Percentiles rank a stretch among this genome's conserved stretches.
phyloP scores from a whole-genome alignment of 176 grass and related monocot species.

The Zoysia pacifica region DNA sequence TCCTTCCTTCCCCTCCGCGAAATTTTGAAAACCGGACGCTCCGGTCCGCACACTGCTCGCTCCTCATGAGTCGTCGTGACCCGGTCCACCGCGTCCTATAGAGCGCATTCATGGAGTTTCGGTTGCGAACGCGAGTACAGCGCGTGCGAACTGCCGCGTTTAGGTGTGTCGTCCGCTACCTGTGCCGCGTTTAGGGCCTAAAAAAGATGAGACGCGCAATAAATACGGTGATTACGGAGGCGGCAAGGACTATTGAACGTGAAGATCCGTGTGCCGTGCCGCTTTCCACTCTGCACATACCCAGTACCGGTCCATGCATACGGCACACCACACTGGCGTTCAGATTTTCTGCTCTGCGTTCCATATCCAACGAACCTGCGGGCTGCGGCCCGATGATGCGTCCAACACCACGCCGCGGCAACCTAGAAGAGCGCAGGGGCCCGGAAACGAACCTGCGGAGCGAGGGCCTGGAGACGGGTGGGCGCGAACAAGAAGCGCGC shows the following conservation, averaged over 20 bases:
- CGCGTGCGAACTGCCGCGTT: slow-evolving; percentile 17
- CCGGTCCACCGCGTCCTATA: not conserved
- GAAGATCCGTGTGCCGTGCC: not conserved
- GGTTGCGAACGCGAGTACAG: not conserved
- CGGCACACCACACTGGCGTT: too few relatives aligned
- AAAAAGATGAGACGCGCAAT: not conserved
- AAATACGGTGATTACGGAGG: not conserved
- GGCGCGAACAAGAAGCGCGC: slow-evolving; percentile 3
- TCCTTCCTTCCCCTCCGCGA: slow-evolving; percentile 47
- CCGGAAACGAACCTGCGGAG: too few relatives aligned
- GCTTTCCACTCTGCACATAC: not conserved
- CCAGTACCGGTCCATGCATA: too few relatives aligned
- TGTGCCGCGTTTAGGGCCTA: not conserved
- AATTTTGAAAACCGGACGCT: slow-evolving; percentile 34
- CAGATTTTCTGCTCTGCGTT: not conserved
- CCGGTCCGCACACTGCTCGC: not conserved
- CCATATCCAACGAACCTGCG: not conserved
- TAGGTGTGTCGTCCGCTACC: not conserved
- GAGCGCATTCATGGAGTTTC: not conserved
- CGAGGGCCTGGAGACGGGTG: not conserved
- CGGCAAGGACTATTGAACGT: not conserved
- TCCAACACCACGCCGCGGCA: too few relatives aligned
- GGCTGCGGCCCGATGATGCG: too few relatives aligned
- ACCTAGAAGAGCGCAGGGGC: too few relatives aligned
- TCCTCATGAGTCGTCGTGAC: not conserved